phyloP scores from a whole-genome alignment of 345 rosid genomes.

The Lumnitzera littorea region DNA sequence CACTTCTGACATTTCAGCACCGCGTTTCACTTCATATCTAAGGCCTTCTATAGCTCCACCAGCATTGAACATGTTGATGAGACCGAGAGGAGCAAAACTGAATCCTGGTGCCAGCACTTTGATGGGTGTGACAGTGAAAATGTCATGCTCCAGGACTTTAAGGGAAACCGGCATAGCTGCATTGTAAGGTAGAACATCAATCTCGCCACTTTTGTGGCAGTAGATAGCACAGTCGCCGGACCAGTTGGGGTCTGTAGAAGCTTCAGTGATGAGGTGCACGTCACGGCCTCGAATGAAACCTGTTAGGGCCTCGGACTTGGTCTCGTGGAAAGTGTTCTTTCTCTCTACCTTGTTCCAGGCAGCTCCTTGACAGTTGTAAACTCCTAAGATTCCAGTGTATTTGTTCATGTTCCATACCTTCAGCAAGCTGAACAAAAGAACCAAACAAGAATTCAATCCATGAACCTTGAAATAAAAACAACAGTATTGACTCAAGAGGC shows the following conservation, averaged over 20 bases:
- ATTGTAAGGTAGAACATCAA: slow-evolving; percentile 47
- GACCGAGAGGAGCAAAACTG: slow-evolving; percentile 75
- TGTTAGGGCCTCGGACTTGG: slow-evolving; percentile 38
- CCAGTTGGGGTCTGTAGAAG: slow-evolving; percentile 63
- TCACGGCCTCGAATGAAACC: slow-evolving; percentile 59
- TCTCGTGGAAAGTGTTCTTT: slow-evolving; percentile 71
- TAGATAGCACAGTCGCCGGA: slow-evolving; percentile 57
- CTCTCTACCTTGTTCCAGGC: slow-evolving; percentile 72
- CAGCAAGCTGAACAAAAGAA: slow-evolving; percentile 54
- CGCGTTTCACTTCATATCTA: slow-evolving; percentile 33
- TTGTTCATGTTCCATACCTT: slow-evolving; percentile 99
- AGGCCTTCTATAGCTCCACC: slow-evolving; percentile 82
- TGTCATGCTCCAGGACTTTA: slow-evolving; percentile 59
- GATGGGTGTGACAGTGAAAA: slow-evolving; percentile 60
- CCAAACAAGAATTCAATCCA: too few species aligned
- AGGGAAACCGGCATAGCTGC: slow-evolving; percentile 69
- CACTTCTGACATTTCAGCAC: slow-evolving; percentile 11
- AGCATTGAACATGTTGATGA: slow-evolving; percentile 70
- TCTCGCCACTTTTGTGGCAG: slow-evolving; percentile 42
- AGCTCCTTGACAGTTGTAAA: slow-evolving; percentile 98
- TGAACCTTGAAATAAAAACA: too few species aligned
- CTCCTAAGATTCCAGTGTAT: slow-evolving; percentile 79
- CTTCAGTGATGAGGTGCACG: slow-evolving; percentile 69
- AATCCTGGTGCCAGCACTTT: slow-evolving; percentile 41
- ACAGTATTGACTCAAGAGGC: too few species aligned